phyloP scores from a whole-genome alignment of 306 rosid genomes.

The Comarum palustre region DNA sequence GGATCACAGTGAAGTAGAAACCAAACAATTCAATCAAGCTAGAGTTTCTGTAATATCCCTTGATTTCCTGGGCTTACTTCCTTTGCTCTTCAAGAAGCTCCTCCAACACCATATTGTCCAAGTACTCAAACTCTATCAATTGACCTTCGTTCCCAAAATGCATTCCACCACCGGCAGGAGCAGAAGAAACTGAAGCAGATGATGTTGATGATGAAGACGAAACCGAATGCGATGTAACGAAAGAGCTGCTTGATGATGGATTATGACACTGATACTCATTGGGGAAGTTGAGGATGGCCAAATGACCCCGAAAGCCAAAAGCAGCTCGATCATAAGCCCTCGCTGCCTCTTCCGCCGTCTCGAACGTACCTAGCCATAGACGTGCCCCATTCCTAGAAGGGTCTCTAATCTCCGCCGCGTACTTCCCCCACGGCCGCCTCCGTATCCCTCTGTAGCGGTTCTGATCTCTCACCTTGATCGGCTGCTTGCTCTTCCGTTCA shows the following conservation, averaged over 20 bases:
- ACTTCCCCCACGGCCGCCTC: slow-evolving; percentile 89
- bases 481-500: neutral
- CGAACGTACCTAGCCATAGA: slow-evolving; percentile 83
- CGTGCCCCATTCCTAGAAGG: slow-evolving; percentile 82
- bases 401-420: slow-evolving; percentile 88
- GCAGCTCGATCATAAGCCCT: slow-evolving; percentile 92
- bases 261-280: slow-evolving; percentile 52
- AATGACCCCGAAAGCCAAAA: slow-evolving; percentile 71
- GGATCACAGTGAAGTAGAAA: neutral
- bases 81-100: slow-evolving; percentile 55
- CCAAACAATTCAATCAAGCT: neutral
- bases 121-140: slow-evolving; percentile 62
- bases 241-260: slow-evolving; percentile 19
- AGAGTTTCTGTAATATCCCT: too few relatives aligned
- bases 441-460: slow-evolving; percentile 70
- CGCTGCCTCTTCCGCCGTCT: slow-evolving; percentile 82
- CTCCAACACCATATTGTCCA: slow-evolving; percentile 67
- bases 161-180: neutral
- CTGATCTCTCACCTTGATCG: slow-evolving; percentile 23
- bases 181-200: neutral
- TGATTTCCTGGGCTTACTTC: slow-evolving; percentile 14
- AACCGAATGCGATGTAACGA: neutral
- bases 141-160: neutral
- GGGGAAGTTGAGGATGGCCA: slow-evolving; percentile 83
- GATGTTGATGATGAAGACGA: slow-evolving; percentile 28